A percentile compares a stretch with the other conserved stretches of the same genome.
phyloP scores from a whole-genome alignment of 2,329 filamentous ascomycete species.

The Dothistroma pini region DNA sequence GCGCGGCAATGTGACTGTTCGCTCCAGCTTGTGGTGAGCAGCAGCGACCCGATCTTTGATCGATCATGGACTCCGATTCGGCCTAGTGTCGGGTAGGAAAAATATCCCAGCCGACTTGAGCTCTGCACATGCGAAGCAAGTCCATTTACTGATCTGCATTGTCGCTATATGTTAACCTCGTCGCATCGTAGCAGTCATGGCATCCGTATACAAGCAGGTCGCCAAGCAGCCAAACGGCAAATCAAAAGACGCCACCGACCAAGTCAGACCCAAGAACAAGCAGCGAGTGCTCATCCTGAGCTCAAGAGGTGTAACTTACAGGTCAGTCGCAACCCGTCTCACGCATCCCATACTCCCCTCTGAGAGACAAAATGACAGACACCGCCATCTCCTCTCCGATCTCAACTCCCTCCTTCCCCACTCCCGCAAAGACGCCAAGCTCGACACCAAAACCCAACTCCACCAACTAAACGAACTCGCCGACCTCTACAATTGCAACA shows the following conservation, averaged over 20 bases:
- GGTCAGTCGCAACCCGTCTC: conserved; percentile 45
- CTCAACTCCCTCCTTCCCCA: conserved; percentile 86
- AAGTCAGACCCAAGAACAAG: conserved; percentile 39
- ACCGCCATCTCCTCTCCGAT: conserved; percentile 89
- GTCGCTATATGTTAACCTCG: background rate
- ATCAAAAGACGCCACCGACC: conserved; percentile 27
- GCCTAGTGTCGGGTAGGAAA: background rate
- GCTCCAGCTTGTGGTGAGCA: no score
- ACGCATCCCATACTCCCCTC: background rate
- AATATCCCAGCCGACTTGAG: background rate
- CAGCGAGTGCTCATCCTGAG: conserved; percentile 81
- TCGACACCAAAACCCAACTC: conserved; percentile 89
- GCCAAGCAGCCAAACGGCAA: conserved; percentile 38
- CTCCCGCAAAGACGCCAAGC: conserved; percentile 89
- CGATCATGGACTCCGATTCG: background rate
- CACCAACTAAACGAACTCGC: conserved; percentile 72
- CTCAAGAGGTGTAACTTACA: conserved; percentile 85
- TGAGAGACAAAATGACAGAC: conserved; percentile 51
- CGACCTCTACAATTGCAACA: conserved; percentile 88
- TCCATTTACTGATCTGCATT: background rate
- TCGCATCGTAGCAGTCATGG: conserved; percentile 38
- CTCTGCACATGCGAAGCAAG: background rate
- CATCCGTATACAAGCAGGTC: conserved; percentile 56
- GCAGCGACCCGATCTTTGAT: background rate
- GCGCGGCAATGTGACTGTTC: background rate